Conservation (phyloP, 2,329 filamentous ascomycete genomes). For the Botrytis hyacinthi region DNA sequence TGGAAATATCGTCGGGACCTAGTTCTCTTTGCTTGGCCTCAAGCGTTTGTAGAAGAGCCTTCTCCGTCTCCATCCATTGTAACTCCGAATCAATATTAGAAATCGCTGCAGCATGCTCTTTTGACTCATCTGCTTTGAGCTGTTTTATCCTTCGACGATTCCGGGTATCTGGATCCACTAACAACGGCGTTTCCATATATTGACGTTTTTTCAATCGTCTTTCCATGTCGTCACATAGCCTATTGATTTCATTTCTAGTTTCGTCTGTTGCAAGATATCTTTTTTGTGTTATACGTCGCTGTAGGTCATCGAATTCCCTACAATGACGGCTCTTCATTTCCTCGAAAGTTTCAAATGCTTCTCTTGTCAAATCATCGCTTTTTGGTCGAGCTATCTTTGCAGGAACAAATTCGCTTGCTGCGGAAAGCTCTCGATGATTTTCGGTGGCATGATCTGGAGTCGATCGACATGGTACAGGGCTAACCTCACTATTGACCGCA, state of each 20-base stretch:
- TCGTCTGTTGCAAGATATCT: neutral
- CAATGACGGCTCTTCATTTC: neutral
- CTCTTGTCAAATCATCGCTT: neutral
- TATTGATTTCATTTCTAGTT: neutral
- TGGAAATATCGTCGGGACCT: constrained; percentile 20
- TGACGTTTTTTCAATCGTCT: neutral
- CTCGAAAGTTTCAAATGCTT: neutral
- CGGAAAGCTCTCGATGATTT: neutral
- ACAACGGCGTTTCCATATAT: neutral
- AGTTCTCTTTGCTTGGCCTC: constrained; percentile 20
- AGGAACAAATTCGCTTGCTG: neutral
- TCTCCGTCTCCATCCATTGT: constrained; percentile 7
- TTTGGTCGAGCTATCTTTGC: neutral
- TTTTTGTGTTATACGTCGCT: neutral
- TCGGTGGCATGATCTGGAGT: neutral
- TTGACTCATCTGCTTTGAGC: neutral
- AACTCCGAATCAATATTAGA: constrained; percentile 1
- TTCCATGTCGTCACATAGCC: neutral
- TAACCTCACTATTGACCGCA: neutral
- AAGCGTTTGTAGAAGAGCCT: neutral
- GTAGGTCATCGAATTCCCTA: neutral
- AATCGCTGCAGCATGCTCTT: neutral
- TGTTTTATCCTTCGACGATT: neutral
- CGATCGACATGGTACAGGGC: neutral
- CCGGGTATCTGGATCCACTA: neutral